These are phyloP conservation scores for Hypoxylon rubiginosum DNA, from an alignment of 2,329 filamentous ascomycete genomes.

Conservation along the genomic window DNA sequence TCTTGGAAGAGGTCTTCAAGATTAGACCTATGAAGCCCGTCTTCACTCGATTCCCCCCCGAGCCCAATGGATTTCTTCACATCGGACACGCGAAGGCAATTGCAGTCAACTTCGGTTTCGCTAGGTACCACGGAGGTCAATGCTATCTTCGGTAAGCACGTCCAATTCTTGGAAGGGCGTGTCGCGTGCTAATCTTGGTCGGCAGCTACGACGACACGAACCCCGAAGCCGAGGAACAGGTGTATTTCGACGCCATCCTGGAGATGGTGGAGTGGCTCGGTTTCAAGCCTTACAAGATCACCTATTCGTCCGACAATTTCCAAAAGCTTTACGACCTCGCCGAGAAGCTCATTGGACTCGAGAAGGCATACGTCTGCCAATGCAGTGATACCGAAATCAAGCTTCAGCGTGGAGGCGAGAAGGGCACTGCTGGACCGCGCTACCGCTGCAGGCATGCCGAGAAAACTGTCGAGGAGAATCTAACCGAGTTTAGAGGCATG, in stretches of 20 bases:
- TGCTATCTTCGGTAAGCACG: conserved; percentile 71
- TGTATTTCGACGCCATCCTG: conserved; percentile 89
- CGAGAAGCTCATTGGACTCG: conserved; percentile 82
- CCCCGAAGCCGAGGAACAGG: conserved; percentile 90
- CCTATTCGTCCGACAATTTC: conserved; percentile 92
- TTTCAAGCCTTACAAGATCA: conserved; percentile 83
- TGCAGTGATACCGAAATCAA: conserved; percentile 87
- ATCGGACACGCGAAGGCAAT: conserved; percentile 97
- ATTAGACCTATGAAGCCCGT: conserved; percentile 73
- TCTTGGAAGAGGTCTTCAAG: conserved; percentile 79
- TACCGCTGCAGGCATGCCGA: conserved; percentile 86
- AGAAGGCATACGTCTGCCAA: conserved; percentile 86
- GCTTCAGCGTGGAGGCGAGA: conserved; percentile 84
- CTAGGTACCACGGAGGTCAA: conserved; percentile 82
- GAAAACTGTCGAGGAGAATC: conserved; percentile 79
- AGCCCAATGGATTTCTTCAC: conserved; percentile 94
- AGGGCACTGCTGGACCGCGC: conserved; percentile 69
- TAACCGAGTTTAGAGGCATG: conserved; percentile 90
- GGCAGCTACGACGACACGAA: conserved; percentile 88
- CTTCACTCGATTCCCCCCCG: conserved; percentile 82
- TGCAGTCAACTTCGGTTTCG: conserved; percentile 96
- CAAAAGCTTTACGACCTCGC: conserved; percentile 88
- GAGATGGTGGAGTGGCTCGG: conserved; percentile 89
- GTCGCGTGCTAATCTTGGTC: conserved; percentile 5
- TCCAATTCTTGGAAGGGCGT: background rate